Base-by-base conservation (phyloP, 495 filamentous ascomycete genomes). In the Aspergillus ellipticus region DNA sequence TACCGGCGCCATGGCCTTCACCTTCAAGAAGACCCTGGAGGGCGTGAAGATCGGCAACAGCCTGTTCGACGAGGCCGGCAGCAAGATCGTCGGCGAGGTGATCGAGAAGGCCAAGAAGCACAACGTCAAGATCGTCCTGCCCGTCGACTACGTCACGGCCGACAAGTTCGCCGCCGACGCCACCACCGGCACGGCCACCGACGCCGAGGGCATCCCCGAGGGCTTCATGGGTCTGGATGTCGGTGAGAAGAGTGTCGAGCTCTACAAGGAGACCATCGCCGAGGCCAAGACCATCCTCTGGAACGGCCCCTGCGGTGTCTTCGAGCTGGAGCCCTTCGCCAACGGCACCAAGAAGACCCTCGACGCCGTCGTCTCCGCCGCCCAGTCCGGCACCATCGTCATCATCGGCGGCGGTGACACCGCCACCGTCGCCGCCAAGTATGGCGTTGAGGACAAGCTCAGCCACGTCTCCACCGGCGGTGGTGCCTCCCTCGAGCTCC, bases 361-460 rank as follows among this genome's bases (percentile, higher is more conserved):
- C 61, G 87, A 97, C 62, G 90, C 89, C 48, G 89, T 85, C 22
- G 91, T 97, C 21, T 75, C 75, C 9, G 95, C 90, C 49, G 86
- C 86, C 28, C 73, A 90, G 72, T 82, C 73, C 26, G 92, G 90
- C 64, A 87, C 90, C 76, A 96, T 90, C 59, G 95, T 97, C 63
- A 97, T 99, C 76, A 96, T 99, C 66, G 94, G 94, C 55, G 94
- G 94, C 67, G 94, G 94, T 71, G 94, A 99, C 74, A 99, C 94
- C 42, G 94, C 94, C 41, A 99, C 94, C 35, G 95, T 96, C 24
- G 94, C 95, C 49, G 93, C 92, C 68, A 97, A 99, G 81, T 97
- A 96, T 67, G 86, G 87, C 29, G 91, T 86, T 39, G 94, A 99
- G 82, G 85, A 89, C 73, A 96, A 97, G 82, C 81, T 97, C 70